Conservation (phyloP, 1,284 basidiomycete species). For the Ceratobasidium sp. region DNA sequence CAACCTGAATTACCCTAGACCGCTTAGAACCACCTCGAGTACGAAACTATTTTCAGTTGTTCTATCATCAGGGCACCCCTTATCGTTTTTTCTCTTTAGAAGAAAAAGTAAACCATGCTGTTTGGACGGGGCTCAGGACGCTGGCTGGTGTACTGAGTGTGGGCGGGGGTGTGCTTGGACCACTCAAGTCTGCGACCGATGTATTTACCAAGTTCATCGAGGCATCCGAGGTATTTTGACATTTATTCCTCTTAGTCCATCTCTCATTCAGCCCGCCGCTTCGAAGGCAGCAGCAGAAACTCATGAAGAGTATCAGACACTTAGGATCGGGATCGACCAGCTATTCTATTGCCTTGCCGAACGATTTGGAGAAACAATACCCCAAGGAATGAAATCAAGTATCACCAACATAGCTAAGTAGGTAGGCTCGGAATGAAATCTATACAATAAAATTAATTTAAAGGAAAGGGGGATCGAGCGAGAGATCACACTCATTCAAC, state of each 20-base stretch:
- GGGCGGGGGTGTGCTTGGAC: neutral
- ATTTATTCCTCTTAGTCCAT: no score
- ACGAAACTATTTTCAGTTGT: no score
- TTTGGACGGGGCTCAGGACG: neutral
- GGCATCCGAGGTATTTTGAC: neutral
- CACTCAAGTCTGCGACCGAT: conserved; percentile 15
- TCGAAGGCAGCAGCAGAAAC: conserved; percentile 9
- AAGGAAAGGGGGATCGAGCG: neutral
- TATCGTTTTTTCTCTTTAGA: neutral
- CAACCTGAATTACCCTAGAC: no score
- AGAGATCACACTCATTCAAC: neutral
- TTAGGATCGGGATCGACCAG: neutral
- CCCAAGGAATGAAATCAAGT: neutral
- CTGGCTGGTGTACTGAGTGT: neutral
- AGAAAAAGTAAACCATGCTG: neutral
- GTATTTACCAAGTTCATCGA: neutral
- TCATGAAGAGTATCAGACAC: neutral
- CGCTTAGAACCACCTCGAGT: no score
- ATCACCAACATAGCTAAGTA: neutral
- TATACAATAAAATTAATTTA: no score
- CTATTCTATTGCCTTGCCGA: neutral
- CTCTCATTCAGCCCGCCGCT: no score
- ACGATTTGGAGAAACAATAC: neutral
- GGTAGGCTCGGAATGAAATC: neutral
- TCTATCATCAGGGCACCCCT: no score